A percentile compares a stretch with the other conserved stretches of the same genome.
Conservation (phyloP, 257 asterid genomes). For the Solanum microdontum region DNA sequence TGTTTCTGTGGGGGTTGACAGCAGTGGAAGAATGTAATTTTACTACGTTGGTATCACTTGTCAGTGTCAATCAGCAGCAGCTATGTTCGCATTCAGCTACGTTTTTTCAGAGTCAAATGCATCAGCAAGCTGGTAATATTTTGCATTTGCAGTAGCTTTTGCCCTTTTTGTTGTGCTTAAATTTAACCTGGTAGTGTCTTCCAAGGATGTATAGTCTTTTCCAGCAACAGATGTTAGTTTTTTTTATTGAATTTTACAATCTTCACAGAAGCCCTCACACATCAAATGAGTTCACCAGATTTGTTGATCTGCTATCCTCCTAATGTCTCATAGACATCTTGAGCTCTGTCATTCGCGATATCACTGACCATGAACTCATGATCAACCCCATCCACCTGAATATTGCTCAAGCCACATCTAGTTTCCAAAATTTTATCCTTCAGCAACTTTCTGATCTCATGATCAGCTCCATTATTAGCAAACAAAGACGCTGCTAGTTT, state of each 20-base stretch:
- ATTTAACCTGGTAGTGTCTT: background rate
- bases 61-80: background rate
- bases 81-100: background rate
- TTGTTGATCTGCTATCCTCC: background rate
- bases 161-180: background rate
- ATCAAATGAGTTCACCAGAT: background rate
- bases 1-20: background rate
- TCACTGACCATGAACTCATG: constrained; percentile 22
- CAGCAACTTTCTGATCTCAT: background rate
- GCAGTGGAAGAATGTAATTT: background rate
- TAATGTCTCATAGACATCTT: constrained; percentile 6
- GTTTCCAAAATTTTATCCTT: background rate
- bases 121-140: background rate
- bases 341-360: background rate
- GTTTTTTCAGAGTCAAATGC: background rate
- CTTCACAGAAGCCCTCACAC: background rate
- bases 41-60: background rate
- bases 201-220: background rate
- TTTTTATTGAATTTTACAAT: background rate
- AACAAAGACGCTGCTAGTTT: constrained; percentile 12
- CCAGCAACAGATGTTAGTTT: background rate
- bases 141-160: background rate
- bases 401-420: constrained; percentile 9
- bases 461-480: background rate
- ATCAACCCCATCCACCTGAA: constrained; percentile 18